These are phyloP conservation scores for Linnemannia schmuckeri DNA, from an alignment of 192 early-diverging fungal genomes.

Conservation along the genomic window DNA sequence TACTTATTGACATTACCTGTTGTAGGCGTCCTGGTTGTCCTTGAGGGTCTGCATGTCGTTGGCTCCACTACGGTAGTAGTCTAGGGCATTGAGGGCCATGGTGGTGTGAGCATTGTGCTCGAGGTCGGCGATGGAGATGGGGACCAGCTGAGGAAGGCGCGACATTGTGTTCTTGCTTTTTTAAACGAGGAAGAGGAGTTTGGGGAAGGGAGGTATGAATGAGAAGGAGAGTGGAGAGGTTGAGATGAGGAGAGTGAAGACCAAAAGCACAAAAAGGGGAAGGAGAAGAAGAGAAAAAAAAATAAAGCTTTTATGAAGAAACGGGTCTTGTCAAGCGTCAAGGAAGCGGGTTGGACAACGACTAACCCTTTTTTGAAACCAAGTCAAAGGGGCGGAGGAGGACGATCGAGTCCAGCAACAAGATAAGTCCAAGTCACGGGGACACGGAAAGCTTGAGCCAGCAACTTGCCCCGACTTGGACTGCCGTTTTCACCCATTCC, in stretches of 20 bases:
- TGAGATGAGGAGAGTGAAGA: not conserved
- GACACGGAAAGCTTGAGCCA: not conserved
- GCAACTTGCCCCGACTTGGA: not conserved
- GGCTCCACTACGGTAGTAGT: conserved; percentile 85
- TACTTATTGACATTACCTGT: conserved; percentile 10
- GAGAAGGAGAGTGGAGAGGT: not conserved
- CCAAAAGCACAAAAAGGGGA: not conserved
- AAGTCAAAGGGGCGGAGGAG: too few relatives aligned
- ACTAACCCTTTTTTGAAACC: too few relatives aligned
- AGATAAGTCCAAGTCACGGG: not conserved
- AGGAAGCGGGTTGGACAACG: too few relatives aligned
- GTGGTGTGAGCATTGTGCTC: conserved; percentile 52
- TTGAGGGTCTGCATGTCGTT: conserved; percentile 87
- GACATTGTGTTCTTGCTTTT: conserved; percentile 14
- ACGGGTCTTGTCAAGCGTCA: not conserved
- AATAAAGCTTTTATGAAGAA: not conserved
- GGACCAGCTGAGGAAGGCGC: conserved; percentile 29
- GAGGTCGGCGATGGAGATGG: conserved; percentile 47
- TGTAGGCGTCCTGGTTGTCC: conserved; percentile 85
- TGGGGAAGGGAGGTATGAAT: not conserved
- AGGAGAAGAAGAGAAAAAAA: not conserved
- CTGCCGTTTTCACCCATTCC: not conserved
- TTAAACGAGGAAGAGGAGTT: not conserved
- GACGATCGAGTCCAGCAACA: too few relatives aligned
- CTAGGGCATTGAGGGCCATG: conserved; percentile 78